Percentiles rank a stretch among this genome's conserved stretches.
Conservation (phyloP, 2,329 filamentous ascomycete genomes). For the Plectosphaerella plurivora region DNA sequence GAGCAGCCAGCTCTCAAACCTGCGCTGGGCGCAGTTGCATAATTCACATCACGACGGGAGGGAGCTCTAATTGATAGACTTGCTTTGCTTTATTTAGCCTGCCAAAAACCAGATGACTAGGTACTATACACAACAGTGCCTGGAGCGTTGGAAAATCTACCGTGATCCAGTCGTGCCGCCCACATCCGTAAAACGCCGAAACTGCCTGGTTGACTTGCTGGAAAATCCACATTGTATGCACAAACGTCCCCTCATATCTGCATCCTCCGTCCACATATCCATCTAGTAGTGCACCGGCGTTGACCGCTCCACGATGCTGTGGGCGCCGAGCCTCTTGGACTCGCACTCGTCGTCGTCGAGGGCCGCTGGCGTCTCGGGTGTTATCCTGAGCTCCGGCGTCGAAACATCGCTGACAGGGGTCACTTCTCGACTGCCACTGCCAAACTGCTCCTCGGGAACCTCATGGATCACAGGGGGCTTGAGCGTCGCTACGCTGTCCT, state of each 20-base stretch:
- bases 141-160: neutral
- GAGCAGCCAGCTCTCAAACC: neutral
- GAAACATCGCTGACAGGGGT: slow-evolving; percentile 12
- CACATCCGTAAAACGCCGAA: neutral
- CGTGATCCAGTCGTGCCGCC: neutral
- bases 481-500: slow-evolving; percentile 11
- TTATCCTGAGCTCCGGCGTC: slow-evolving; percentile 42
- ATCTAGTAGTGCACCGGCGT: slow-evolving; percentile 27
- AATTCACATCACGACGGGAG: neutral
- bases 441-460: slow-evolving; percentile 24
- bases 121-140: neutral
- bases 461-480: slow-evolving; percentile 13
- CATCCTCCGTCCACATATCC: neutral
- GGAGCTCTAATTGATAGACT: neutral
- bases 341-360: slow-evolving; percentile 26
- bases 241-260: slow-evolving; percentile 4
- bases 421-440: slow-evolving; percentile 10
- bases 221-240: slow-evolving; percentile 9
- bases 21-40: neutral
- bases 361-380: slow-evolving; percentile 42
- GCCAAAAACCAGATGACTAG: slow-evolving; percentile 3
- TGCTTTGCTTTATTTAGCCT: slow-evolving; percentile 1
- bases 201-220: neutral
- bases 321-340: slow-evolving; percentile 38
- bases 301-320: slow-evolving; percentile 28